These are phyloP conservation scores for Vachellia pachyceras DNA, from an alignment of 306 rosid genomes.

Conservation along the genomic window DNA sequence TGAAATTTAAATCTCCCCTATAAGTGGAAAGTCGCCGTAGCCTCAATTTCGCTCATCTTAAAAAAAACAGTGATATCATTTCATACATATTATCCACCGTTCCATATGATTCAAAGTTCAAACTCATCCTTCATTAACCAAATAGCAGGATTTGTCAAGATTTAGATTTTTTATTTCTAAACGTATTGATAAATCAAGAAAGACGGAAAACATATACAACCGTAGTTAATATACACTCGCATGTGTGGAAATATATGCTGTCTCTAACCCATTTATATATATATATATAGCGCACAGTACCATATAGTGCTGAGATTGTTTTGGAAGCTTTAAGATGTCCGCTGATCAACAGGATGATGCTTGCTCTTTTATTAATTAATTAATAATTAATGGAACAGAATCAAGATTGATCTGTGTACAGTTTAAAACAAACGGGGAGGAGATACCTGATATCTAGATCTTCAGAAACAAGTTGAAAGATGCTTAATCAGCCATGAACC, in stretches of 20 bases:
- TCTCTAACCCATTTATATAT: neutral
- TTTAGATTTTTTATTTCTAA: no score
- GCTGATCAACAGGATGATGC: neutral
- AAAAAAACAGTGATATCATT: no score
- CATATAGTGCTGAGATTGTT: conserved; percentile 8
- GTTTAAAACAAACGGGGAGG: conserved; percentile 20
- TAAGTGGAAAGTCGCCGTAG: no score
- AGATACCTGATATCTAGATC: conserved; percentile 45
- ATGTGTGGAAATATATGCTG: conserved; percentile 33
- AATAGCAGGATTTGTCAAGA: neutral
- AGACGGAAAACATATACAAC: neutral
- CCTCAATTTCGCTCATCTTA: no score
- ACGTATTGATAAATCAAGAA: neutral
- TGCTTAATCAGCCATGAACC: conserved; percentile 51
- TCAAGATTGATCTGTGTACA: conserved; percentile 42
- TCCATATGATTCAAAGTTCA: no score
- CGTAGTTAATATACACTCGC: neutral
- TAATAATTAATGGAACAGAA: conserved; percentile 34
- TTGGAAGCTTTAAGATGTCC: neutral
- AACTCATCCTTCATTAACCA: no score
- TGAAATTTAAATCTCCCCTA: no score
- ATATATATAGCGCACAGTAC: neutral
- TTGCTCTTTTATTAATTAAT: neutral
- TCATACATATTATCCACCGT: no score
- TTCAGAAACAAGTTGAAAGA: conserved; percentile 28